Percentiles rank a stretch among this genome's conserved stretches.
phyloP scores from a whole-genome alignment of 1,284 basidiomycete species.

The Leccinum holopus region DNA sequence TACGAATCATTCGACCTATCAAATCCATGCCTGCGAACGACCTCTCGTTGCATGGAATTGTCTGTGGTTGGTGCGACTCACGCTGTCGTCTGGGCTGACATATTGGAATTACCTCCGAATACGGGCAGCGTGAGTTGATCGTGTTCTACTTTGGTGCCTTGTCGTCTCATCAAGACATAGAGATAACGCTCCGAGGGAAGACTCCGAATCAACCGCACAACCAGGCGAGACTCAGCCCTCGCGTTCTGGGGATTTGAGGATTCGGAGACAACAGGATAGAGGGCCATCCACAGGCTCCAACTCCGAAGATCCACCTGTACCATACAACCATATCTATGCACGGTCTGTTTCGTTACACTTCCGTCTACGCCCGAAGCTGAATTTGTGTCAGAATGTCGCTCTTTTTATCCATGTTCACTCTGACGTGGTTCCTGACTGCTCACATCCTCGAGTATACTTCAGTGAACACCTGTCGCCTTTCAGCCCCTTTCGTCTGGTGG shows the following conservation, averaged over 20 bases:
- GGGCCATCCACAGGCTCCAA: slow-evolving; percentile 16
- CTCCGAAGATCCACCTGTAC: slow-evolving; percentile 29
- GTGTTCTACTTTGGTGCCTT: neutral
- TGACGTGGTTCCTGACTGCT: slow-evolving; percentile 76
- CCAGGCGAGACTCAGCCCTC: slow-evolving; percentile 15
- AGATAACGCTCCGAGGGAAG: slow-evolving; percentile 29
- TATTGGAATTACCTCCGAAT: slow-evolving; percentile 62
- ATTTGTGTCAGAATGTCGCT: slow-evolving; percentile 50
- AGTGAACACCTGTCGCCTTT: slow-evolving; percentile 62
- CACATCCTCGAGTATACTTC: slow-evolving; percentile 77
- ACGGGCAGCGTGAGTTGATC: slow-evolving; percentile 40
- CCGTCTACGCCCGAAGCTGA: slow-evolving; percentile 2
- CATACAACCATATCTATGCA: slow-evolving; percentile 36
- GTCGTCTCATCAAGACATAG: slow-evolving; percentile 22
- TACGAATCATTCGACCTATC: slow-evolving; percentile 42
- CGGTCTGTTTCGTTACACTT: slow-evolving; percentile 37
- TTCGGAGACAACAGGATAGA: slow-evolving; percentile 29
- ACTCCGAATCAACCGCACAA: slow-evolving; percentile 27
- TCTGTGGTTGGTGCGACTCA: slow-evolving; percentile 63
- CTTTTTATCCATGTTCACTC: slow-evolving; percentile 62
- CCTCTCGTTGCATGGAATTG: slow-evolving; percentile 72
- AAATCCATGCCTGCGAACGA: slow-evolving; percentile 65
- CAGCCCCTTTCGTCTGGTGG: slow-evolving; percentile 81
- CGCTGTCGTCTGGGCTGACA: slow-evolving; percentile 50
- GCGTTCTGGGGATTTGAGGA: slow-evolving; percentile 20